phyloP scores from a whole-genome alignment of 768 basidiomycete species.

The Jaapia argillacea region DNA sequence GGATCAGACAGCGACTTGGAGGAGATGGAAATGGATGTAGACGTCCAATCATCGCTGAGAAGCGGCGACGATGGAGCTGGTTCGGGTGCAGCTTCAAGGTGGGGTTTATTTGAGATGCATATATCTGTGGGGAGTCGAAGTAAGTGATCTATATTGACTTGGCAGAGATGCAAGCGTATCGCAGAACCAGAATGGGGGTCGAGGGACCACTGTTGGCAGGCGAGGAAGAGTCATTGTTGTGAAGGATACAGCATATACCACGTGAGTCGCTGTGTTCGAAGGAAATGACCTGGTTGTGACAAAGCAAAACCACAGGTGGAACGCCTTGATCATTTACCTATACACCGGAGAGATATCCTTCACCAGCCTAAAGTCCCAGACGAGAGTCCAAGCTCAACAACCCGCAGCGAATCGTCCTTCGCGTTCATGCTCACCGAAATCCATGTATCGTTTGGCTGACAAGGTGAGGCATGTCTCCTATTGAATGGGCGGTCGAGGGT shows the following conservation, averaged over 20 bases:
- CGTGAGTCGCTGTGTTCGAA: constrained; percentile 3
- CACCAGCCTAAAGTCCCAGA: constrained; percentile 9
- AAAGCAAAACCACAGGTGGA: background rate
- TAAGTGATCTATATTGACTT: background rate
- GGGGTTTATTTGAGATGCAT: background rate
- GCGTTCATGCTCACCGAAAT: constrained; percentile 15
- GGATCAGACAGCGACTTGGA: constrained; percentile 8
- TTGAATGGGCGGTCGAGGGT: background rate
- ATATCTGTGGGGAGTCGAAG: no score
- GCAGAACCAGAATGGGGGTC: background rate
- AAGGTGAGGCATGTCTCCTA: constrained; percentile 4
- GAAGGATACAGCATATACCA: constrained; percentile 4
- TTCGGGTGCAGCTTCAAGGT: background rate
- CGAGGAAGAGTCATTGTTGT: background rate
- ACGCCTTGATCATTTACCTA: constrained; percentile 13
- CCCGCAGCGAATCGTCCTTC: background rate
- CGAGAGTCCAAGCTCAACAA: background rate
- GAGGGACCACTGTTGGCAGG: background rate
- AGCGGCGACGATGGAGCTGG: no score
- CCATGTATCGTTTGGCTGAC: constrained; percentile 16
- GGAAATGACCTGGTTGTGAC: background rate
- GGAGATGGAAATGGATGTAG: constrained; percentile 1
- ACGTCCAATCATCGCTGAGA: no score
- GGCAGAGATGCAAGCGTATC: background rate
- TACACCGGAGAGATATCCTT: constrained; percentile 9